Base-by-base conservation (phyloP, 257 asterid genomes). In the Ocimum tenuiflorum region DNA sequence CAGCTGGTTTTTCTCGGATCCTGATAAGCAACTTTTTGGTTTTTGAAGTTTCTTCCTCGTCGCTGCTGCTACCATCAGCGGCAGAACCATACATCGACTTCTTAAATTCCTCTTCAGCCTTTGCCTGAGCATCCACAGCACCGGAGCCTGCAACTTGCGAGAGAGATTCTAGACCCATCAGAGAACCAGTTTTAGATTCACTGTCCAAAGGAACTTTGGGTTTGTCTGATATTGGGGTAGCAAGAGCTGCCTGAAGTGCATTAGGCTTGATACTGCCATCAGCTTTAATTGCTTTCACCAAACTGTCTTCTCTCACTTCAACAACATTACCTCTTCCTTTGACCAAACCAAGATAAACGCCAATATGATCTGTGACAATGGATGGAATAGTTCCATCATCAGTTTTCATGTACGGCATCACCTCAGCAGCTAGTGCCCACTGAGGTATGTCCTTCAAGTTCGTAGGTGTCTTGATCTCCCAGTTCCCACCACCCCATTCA, bases 401-500 rank as follows among this genome's bases (percentile, higher is more conserved):
- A 17, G 97, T 94, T 83, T 80, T 90, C 99, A 94, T 94, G 80
- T 90, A 94, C 56, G 99, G 99, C 94, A 85, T 88, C 67, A 94
- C 99, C 82, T 94, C 97, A 73, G 97, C 95, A 74, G 99, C 99
- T 68, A 94, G 82, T 52, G 86, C 96, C 99, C 99, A 94, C 77
- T 90, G 97, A 61, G 99, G 99, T 77, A 94, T 90, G 83, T 84
- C 86, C 86, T 90, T 94, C 84, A 94, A 75, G 82, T 85, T 88
- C 29, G 78, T 80, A 51, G 97, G 95, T 4, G 97, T 94, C 74
- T 94, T 94, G 47, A 94, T 88, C 70, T 94, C 99, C 99, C 97
- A 94, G 83, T 94, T 94, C 59, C 99, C 99, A 68, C 99, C 99
- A 42, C 99, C 99, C 99, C 99, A 94, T 82, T 94, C 99, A 70